phyloP scores from a whole-genome alignment of 2,329 filamentous ascomycete species.

The Diaporthe sp. region DNA sequence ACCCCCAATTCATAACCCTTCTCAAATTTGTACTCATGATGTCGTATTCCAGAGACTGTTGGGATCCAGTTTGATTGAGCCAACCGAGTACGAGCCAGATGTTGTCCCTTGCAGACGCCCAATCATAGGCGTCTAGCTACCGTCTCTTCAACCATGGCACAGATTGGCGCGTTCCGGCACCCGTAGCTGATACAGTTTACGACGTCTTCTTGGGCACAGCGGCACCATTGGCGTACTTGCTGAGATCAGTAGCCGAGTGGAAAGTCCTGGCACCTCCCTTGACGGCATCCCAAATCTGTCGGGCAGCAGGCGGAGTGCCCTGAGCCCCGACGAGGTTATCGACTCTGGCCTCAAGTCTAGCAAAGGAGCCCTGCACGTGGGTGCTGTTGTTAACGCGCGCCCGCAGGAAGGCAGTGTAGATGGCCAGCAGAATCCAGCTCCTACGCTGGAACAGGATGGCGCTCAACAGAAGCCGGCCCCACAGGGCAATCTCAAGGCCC shows the following conservation, averaged over 20 bases:
- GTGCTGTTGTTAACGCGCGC: slow-evolving; percentile 90
- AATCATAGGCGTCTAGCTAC: too few relatives aligned
- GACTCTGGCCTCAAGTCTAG: slow-evolving; percentile 78
- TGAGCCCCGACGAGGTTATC: slow-evolving; percentile 89
- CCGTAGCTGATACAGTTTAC: slow-evolving; percentile 50
- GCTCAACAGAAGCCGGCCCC: slow-evolving; percentile 84
- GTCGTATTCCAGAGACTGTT: background rate
- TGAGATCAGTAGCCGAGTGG: slow-evolving; percentile 83
- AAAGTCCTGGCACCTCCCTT: slow-evolving; percentile 82
- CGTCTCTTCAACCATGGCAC: background rate
- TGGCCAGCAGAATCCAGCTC: slow-evolving; percentile 86
- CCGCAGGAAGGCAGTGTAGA: slow-evolving; percentile 95
- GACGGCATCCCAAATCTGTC: slow-evolving; percentile 83
- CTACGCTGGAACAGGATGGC: slow-evolving; percentile 90
- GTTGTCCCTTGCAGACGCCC: background rate
- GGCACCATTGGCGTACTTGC: slow-evolving; percentile 75
- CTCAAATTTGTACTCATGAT: slow-evolving; percentile 1
- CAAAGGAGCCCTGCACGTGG: slow-evolving; percentile 89
- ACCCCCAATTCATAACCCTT: background rate
- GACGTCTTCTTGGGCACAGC: slow-evolving; percentile 76
- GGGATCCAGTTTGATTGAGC: background rate
- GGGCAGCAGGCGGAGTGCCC: slow-evolving; percentile 83
- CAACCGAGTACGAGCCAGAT: background rate
- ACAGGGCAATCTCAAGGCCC: slow-evolving; percentile 87
- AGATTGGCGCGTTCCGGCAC: background rate